Conservation (phyloP, 2,329 filamentous ascomycete species). For the Colletotrichum acutatum region DNA sequence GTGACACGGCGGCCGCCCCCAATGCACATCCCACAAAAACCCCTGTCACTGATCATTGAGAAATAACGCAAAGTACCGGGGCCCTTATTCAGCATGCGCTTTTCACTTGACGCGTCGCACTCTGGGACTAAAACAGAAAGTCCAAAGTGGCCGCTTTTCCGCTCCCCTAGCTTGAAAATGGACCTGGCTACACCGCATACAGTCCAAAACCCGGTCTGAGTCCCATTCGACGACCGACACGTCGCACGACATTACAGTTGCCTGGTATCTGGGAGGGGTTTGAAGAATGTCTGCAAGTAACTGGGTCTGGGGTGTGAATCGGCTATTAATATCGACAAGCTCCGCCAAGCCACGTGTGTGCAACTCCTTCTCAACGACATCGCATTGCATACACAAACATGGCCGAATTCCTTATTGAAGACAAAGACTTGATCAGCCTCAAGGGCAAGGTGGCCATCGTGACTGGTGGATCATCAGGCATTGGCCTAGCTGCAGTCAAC, state of each 20-base stretch:
- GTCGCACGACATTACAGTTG: background rate
- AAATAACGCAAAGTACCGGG: background rate
- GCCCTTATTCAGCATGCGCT: background rate
- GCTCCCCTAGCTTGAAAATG: background rate
- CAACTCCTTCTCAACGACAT: background rate
- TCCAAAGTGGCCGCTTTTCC: background rate
- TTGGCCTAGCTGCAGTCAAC: conserved; percentile 73
- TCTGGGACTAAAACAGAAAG: background rate
- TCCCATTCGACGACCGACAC: background rate
- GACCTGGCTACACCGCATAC: background rate
- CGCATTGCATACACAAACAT: conserved; percentile 42
- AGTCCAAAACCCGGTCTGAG: too few species aligned
- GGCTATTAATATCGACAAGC: background rate
- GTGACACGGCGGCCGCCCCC: background rate
- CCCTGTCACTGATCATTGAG: background rate
- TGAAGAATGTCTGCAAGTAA: background rate
- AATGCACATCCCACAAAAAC: background rate
- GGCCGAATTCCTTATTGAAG: conserved; percentile 57
- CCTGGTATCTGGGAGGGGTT: background rate
- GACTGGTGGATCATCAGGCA: conserved; percentile 76
- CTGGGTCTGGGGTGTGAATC: background rate
- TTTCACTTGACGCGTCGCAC: background rate
- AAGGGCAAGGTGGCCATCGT: conserved; percentile 74
- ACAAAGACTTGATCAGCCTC: conserved; percentile 58
- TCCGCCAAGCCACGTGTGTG: background rate